A percentile compares a stretch with the other conserved stretches of the same genome.
These are phyloP conservation scores for Xylaria intraflava DNA, from an alignment of 495 filamentous ascomycete genomes.

Conservation along the genomic window DNA sequence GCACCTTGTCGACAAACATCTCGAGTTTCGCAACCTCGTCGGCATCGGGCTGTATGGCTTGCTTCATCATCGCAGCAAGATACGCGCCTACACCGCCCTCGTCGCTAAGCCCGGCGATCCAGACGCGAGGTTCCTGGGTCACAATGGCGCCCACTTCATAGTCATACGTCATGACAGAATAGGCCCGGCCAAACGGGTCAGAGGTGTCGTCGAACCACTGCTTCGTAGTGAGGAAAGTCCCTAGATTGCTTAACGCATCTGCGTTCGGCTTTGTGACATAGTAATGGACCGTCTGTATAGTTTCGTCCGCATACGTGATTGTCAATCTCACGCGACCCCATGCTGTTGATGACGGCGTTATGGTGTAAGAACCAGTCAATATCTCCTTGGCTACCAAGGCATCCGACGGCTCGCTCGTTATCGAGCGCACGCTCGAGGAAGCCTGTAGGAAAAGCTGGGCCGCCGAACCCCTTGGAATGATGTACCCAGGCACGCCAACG, in stretches of 20 bases:
- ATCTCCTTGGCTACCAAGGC: conserved; percentile 16
- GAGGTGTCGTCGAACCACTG: conserved; percentile 40
- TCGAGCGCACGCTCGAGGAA: conserved; percentile 18
- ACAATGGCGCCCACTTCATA: conserved; percentile 32
- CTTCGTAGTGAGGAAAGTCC: conserved; percentile 34
- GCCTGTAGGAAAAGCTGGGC: conserved; percentile 35
- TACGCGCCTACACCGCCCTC: conserved; percentile 46
- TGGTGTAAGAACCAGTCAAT: conserved; percentile 14
- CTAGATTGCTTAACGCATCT: conserved; percentile 28
- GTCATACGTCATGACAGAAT: conserved; percentile 47
- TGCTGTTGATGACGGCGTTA: conserved; percentile 23
- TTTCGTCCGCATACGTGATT: conserved; percentile 35
- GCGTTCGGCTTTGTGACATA: conserved; percentile 39
- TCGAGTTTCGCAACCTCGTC: conserved; percentile 43
- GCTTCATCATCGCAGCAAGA: conserved; percentile 42
- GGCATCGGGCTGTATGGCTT: conserved; percentile 36
- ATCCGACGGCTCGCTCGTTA: conserved; percentile 20
- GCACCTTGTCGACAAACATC: conserved; percentile 35
- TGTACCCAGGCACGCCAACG: conserved; percentile 43
- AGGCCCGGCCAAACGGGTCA: conserved; percentile 43
- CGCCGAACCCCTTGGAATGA: conserved; percentile 37
- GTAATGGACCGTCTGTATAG: conserved; percentile 44
- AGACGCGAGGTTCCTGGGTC: conserved; percentile 44
- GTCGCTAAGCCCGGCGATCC: conserved; percentile 48
- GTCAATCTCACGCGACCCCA: conserved; percentile 39